Evolutionary conservation across 331 rosid species (phyloP).

Genomic region (Dryas integrifolia): DNA sequence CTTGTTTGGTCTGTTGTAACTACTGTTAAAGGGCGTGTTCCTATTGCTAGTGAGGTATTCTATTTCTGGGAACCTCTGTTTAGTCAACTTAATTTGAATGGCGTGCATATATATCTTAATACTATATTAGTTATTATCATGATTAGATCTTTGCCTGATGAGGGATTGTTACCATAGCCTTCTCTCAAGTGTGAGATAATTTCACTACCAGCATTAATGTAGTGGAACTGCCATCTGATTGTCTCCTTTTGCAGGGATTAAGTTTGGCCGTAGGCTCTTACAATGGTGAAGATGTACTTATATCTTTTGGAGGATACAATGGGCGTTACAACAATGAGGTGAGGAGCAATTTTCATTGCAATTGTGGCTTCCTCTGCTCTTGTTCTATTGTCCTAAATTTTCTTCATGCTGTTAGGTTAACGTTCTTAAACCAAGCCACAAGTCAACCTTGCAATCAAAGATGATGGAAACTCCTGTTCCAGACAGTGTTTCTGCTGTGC

Average conservation of each 20-base stretch:
- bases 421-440: conserved; percentile 93
- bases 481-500: conserved; percentile 65
- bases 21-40: conserved; percentile 80
- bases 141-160: conserved; percentile 2
- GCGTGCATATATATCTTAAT: not conserved
- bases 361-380: conserved; percentile 19
- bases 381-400: conserved; percentile 24
- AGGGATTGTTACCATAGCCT: conserved; percentile 5
- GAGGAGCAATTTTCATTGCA: conserved; percentile 22
- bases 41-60: conserved; percentile 89
- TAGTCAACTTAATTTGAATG: conserved; percentile 17
- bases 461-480: conserved; percentile 53
- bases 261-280: conserved; percentile 75
- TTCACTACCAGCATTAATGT: conserved; percentile 21
- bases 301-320: conserved; percentile 89
- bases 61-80: conserved; percentile 7
- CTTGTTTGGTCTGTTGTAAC: conserved; percentile 93
- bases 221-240: conserved; percentile 24
- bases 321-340: conserved; percentile 92
- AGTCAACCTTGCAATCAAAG: conserved; percentile 76
- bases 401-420: conserved; percentile 53
- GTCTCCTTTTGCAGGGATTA: conserved; percentile 61
- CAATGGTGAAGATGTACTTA: conserved; percentile 71
- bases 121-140: not conserved
- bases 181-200: conserved; percentile 6